Conservation (phyloP, 2,329 filamentous ascomycete species). For the Alternaria sp. region DNA sequence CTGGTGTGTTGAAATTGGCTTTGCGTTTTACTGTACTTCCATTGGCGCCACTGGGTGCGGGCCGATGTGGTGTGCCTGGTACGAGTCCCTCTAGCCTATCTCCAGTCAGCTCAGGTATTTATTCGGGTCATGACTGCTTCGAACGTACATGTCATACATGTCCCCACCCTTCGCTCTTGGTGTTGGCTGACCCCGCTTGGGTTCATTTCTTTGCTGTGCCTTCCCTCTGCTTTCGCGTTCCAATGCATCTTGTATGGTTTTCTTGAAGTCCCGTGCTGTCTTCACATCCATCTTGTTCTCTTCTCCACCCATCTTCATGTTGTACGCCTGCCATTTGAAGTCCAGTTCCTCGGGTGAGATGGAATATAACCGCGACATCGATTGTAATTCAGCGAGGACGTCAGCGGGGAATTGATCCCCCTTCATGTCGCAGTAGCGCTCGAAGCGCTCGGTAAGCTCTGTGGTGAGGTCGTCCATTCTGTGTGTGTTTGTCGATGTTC, state of each 20-base stretch:
- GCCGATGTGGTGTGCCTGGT: conserved; percentile 54
- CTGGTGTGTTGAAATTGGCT: conserved; percentile 61
- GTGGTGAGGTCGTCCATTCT: conserved; percentile 61
- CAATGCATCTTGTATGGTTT: conserved; percentile 82
- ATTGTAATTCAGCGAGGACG: conserved; percentile 81
- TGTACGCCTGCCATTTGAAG: conserved; percentile 99
- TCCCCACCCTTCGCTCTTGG: conserved; percentile 67
- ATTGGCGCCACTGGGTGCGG: conserved; percentile 52
- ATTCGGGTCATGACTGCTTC: background rate
- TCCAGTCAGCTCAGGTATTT: conserved; percentile 16
- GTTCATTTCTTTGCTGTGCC: conserved; percentile 66
- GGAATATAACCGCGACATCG: conserved; percentile 84
- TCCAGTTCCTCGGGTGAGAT: conserved; percentile 87
- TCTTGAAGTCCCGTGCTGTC: conserved; percentile 80
- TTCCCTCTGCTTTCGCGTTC: conserved; percentile 79
- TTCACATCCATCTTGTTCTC: conserved; percentile 76
- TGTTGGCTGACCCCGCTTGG: conserved; percentile 69
- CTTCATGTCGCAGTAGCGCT: conserved; percentile 65
- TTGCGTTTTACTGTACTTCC: conserved; percentile 64
- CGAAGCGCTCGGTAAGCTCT: conserved; percentile 69
- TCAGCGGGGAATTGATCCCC: conserved; percentile 72
- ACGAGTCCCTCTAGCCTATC: conserved; percentile 59
- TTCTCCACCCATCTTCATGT: conserved; percentile 89
- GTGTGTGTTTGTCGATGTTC: conserved; percentile 13
- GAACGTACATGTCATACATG: conserved; percentile 79